Evolutionary conservation across 1,284 basidiomycete genomes (phyloP), one percentile per base, ranked within the genome.

Genomic region (Ustilago xerochloae): DNA sequence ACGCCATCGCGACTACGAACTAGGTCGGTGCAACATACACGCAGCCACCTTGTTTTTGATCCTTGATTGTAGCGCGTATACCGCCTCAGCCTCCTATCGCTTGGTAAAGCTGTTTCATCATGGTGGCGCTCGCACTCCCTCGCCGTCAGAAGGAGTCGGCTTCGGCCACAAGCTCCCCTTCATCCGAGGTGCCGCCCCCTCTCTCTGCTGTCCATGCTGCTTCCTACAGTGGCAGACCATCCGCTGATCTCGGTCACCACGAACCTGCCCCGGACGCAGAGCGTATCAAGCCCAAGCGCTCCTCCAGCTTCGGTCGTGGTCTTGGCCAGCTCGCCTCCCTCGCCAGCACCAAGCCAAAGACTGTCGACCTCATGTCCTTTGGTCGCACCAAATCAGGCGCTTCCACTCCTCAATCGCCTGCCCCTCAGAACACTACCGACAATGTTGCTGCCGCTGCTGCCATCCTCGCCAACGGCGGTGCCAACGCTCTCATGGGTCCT

Each of bases 271-370:
- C 53, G 12, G 66, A 63, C 26, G 35, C 50, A 6, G 75, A 77
- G 43, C 63, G 63, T 15, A 33, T 46, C 46, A 73, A 73, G 61
- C 77, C 78, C 20, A 79, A 79, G 65, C 74, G 77, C 13, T 72
- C 77, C 9, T 64, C 64, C 16, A 78, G 76, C 59, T 80, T 80
- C 35, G 78, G 78, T 16, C 63, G 63, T 24, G 68, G 77, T 18
- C 68, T 80, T 24, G 77, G 78, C 24, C 59, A 63, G 61, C 70
- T 80, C 32, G 66, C 75, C 18, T 73, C 75, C n/a, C 47, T 77
- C 9, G 73, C 69, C 46, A 62, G 52, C 39, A 50, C 64, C 51
- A 77, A 75, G 64, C 63, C 76, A 39, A 70, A 68, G 39, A 60
- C 77, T 7, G 72, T 67, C 39, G 78, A 78, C 26, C 52, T 66